Base-by-base conservation (phyloP, 2,329 filamentous ascomycete genomes). In the Coleophoma cylindrospora region DNA sequence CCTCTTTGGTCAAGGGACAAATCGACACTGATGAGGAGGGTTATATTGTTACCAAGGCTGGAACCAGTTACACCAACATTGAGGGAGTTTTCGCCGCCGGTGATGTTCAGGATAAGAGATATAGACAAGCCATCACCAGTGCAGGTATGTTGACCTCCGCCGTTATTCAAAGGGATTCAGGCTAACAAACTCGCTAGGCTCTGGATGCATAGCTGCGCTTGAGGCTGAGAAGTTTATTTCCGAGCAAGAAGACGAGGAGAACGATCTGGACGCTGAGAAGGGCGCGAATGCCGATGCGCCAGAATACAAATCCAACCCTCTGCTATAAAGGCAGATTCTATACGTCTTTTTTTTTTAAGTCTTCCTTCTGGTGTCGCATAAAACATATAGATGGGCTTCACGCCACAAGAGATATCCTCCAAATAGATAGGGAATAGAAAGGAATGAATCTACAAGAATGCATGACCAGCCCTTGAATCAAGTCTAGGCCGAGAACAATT, bases 31-130 rank as follows among this genome's bases (percentile, higher is more conserved):
- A 99, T 65, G 80, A 81, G 56, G 92, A 99, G 56, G 91, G 90
- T 19, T 99, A 99, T 72, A 83, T 99, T 52, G 69, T 91, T 61
- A 99, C 94, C 50, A 82, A 87, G 70, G 87, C 94, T 3, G 95
- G 94, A 50, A 92, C 90, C 43, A 90, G 90, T 52, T 78, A 87
- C 65, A 99, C 94, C 44, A 96, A 83, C 70, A 71, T 96, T 6
- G 83, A 90, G 66, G 94, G 94, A 68, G 90, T 99, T 17, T 99
- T 96, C 66, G 94, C 94, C 36, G 94, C 92, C 10, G 94, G 94
- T 57, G 94, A 99, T 67, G 95, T 99, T 10, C 94, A 99, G 76
- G 95, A 99, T 69, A 99, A 97, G 85, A 84, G 86, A 66, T 99
- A 99, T 71, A 83, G 94, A 68, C 94, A 99, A 75, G 94, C 94